Conservation (phyloP, 225 moss, liverwort and hornwort genomes). For the Polytrichum commune region DNA sequence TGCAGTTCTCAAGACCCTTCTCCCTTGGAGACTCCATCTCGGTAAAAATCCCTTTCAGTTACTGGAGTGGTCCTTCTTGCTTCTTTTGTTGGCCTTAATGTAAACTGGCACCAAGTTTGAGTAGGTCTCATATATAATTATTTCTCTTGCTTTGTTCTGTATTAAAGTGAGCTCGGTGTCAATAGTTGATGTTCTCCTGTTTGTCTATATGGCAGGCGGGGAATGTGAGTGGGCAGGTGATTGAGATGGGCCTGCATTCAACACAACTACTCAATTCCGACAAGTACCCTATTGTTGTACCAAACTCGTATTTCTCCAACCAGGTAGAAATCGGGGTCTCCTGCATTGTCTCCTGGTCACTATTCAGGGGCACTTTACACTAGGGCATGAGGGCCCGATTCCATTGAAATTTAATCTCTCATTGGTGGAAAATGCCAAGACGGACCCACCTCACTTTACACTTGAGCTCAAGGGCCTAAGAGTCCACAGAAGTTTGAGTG, state of each 20-base stretch:
- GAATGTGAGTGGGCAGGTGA: slow-evolving; percentile 68
- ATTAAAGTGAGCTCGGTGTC: background rate
- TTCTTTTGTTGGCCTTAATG: too few species aligned
- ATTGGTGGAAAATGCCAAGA: too few species aligned
- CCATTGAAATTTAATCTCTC: too few species aligned
- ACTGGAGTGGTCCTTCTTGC: background rate
- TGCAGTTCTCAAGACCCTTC: slow-evolving; percentile 77
- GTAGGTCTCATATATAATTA: background rate
- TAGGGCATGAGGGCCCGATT: too few species aligned
- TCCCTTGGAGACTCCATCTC: slow-evolving; percentile 68
- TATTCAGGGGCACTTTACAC: too few species aligned
- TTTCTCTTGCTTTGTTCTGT: background rate
- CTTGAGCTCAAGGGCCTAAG: too few species aligned
- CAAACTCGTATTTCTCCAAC: slow-evolving; percentile 85
- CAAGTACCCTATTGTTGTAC: slow-evolving; percentile 73
- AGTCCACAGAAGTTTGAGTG: too few species aligned
- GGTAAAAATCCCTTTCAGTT: slow-evolving; percentile 20
- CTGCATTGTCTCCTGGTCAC: too few species aligned
- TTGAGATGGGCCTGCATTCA: slow-evolving; percentile 86
- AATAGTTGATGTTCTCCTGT: background rate
- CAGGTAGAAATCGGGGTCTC: slow-evolving; percentile 32
- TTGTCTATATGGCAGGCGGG: slow-evolving; percentile 54
- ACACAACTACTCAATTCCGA: slow-evolving; percentile 75
- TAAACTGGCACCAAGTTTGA: too few species aligned
- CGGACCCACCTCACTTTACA: too few species aligned